Conservation (phyloP, 176 grass and related monocot species). For the Phoenix roebelenii region DNA sequence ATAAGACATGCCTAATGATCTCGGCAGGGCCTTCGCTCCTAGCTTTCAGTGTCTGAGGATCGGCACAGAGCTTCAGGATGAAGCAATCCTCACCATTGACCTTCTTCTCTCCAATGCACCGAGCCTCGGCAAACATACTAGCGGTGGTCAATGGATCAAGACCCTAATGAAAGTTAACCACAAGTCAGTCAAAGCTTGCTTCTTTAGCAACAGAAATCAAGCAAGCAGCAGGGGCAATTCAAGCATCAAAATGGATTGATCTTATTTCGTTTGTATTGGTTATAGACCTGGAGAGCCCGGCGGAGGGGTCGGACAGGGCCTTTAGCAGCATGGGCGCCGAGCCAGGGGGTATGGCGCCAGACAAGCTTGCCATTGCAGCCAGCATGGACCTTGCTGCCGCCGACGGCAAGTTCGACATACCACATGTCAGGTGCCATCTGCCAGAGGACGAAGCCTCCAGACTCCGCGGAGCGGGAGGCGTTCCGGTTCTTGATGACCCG, state of each 20-base stretch:
- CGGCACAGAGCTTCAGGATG: slow-evolving; percentile 17
- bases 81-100: slow-evolving; percentile 16
- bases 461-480: slow-evolving; percentile 2
- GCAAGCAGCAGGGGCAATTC: background rate
- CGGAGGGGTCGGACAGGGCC: slow-evolving; percentile 16
- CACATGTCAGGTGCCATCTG: slow-evolving; percentile 22
- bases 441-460: slow-evolving; percentile 20
- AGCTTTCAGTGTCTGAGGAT: slow-evolving; percentile 7
- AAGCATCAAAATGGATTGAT: background rate
- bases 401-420: slow-evolving; percentile 13
- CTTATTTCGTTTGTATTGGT: background rate
- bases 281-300: slow-evolving; percentile 16
- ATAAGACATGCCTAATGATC: slow-evolving; percentile 20
- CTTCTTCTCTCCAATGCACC: slow-evolving; percentile 16
- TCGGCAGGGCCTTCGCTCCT: slow-evolving; percentile 18
- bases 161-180: background rate
- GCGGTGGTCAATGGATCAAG: slow-evolving; percentile 20
- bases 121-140: slow-evolving; percentile 13
- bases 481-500: slow-evolving; percentile 8
- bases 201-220: background rate
- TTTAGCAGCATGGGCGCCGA: slow-evolving; percentile 16
- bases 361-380: slow-evolving; percentile 16
- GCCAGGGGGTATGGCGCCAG: slow-evolving; percentile 18
- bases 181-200: background rate
- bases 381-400: slow-evolving; percentile 13